phyloP scores from a whole-genome alignment of 106 monocot species.

The Apostasia shenzhenica region DNA sequence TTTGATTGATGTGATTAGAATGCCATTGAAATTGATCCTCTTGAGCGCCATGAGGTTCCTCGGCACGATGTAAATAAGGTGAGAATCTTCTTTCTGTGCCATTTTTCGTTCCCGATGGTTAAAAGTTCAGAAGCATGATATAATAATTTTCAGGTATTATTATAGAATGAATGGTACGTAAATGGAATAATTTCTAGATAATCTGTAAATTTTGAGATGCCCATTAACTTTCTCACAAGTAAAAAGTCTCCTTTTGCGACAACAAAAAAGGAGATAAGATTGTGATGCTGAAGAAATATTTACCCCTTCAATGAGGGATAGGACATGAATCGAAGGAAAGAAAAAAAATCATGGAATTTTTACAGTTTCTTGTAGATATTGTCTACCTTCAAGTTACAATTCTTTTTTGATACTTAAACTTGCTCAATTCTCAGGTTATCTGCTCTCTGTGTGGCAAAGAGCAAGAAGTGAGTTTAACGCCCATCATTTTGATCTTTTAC shows the following conservation, averaged over 20 bases:
- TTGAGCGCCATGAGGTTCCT: slow-evolving; percentile 65
- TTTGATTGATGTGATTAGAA: slow-evolving; percentile 37
- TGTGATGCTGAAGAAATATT: too few relatives aligned
- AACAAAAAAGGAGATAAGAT: too few relatives aligned
- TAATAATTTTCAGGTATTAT: background rate
- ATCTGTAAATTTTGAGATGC: too few relatives aligned
- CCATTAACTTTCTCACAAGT: too few relatives aligned
- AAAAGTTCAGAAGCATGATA: too few relatives aligned
- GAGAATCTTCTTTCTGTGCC: background rate
- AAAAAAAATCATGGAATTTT: too few relatives aligned
- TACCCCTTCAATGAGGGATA: background rate
- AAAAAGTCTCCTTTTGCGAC: too few relatives aligned
- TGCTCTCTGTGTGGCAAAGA: slow-evolving; percentile 74
- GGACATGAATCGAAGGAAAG: background rate
- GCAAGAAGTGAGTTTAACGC: slow-evolving; percentile 62
- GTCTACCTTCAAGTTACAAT: background rate
- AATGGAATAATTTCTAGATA: background rate
- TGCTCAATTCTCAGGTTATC: slow-evolving; percentile 48
- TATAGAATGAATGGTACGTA: background rate
- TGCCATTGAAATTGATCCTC: slow-evolving; percentile 39
- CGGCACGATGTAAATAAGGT: slow-evolving; percentile 75
- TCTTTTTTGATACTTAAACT: too few relatives aligned
- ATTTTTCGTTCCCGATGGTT: background rate
- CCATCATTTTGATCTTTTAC: background rate
- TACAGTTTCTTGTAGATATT: background rate